phyloP scores from a whole-genome alignment of 768 basidiomycete species.

The Boletellus sp. region DNA sequence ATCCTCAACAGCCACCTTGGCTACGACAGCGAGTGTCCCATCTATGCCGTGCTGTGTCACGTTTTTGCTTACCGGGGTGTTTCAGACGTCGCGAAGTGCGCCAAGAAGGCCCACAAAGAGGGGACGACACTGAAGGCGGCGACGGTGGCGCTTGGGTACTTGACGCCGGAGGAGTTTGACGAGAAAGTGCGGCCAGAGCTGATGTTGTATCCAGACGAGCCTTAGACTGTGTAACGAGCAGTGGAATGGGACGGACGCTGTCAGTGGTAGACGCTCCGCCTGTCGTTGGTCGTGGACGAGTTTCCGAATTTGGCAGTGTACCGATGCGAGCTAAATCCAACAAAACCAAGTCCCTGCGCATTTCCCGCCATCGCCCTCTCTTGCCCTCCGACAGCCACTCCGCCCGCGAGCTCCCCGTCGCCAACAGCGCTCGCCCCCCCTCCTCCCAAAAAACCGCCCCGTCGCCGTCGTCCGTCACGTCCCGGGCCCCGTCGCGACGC shows the following conservation, averaged over 20 bases:
- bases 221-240: slow-evolving; percentile 15
- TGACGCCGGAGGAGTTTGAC: slow-evolving; percentile 92
- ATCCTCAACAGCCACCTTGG: slow-evolving; percentile 94
- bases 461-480: background rate
- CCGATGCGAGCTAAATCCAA: slow-evolving; percentile 35
- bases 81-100: slow-evolving; percentile 93
- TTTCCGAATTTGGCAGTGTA: slow-evolving; percentile 31
- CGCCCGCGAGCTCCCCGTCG: background rate
- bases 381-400: slow-evolving; percentile 15
- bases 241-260: background rate
- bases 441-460: background rate
- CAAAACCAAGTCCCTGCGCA: slow-evolving; percentile 33
- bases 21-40: slow-evolving; percentile 81
- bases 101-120: slow-evolving; percentile 99
- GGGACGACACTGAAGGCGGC: slow-evolving; percentile 96
- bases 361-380: slow-evolving; percentile 32
- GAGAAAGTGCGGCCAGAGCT: slow-evolving; percentile 87
- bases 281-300: slow-evolving; percentile 7
- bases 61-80: slow-evolving; percentile 8
- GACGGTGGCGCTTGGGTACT: slow-evolving; percentile 79
- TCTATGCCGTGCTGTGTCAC: background rate
- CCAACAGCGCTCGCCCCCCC: background rate
- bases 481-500: background rate
- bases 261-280: no score
- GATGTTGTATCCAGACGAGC: slow-evolving; percentile 76